Evolutionary conservation across 495 filamentous ascomycete species (phyloP).

Genomic region (Ramalina intermedia): DNA sequence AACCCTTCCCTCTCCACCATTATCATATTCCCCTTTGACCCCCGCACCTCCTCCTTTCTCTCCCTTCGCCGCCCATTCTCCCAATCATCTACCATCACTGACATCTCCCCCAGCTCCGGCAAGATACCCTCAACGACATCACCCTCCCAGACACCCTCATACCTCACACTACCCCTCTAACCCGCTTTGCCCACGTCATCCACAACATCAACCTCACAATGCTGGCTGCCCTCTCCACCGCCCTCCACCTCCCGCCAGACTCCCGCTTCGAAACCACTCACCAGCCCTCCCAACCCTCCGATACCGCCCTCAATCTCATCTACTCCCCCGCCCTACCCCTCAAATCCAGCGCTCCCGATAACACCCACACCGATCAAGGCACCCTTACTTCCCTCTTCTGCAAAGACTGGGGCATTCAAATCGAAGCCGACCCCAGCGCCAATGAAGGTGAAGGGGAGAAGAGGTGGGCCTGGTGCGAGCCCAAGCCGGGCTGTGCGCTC

Average conservation of each 20-base stretch:
- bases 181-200: not conserved
- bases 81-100: not conserved
- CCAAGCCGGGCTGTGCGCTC: constrained; percentile 32
- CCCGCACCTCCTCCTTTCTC: no score
- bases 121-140: not conserved
- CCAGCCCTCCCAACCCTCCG: constrained; percentile 31
- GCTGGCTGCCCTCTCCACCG: constrained; percentile 33
- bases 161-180: not conserved
- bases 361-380: constrained; percentile 43
- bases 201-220: constrained; percentile 31
- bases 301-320: constrained; percentile 33
- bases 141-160: not conserved
- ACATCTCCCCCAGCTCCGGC: not conserved
- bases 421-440: constrained; percentile 28
- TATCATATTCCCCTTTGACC: not conserved
- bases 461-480: constrained; percentile 40
- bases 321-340: constrained; percentile 20
- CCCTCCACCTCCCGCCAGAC: constrained; percentile 25
- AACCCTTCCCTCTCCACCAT: not conserved
- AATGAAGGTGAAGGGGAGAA: constrained; percentile 14
- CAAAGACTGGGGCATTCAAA: not conserved
- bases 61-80: not conserved
- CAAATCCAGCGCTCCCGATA: constrained; percentile 28
- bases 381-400: constrained; percentile 34
- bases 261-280: constrained; percentile 37